Evolutionary conservation across 2,329 filamentous ascomycete genomes (phyloP), one percentile per base, ranked within the genome.

Genomic region (Monilinia vaccinii-corymbosi): DNA sequence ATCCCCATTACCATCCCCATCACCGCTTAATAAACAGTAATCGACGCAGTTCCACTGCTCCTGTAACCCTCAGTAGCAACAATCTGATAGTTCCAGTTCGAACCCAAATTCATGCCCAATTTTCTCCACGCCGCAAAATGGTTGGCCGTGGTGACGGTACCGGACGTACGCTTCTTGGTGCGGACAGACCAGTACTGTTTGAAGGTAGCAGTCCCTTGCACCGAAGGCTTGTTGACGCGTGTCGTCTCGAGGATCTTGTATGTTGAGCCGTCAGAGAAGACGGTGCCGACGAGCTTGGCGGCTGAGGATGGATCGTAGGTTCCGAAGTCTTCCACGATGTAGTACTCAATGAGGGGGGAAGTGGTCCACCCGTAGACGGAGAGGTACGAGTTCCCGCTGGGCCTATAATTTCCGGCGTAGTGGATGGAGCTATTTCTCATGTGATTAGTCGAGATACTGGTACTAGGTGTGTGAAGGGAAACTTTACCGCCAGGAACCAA

Each of bases 341-440:
- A 84, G 73, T 83, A 64, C 53, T 65, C 61, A 44, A 69, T 56
- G 34, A 69, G 61, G 8, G 66, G 66, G 32, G 34, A 56, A 23
- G 50, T 63, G 13, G 66, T 80, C 80, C 81, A 84, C 52, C 81
- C 81, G 67, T 84, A 84, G 21, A 84, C 70, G 23, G 80, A 72
- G n/a, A 85, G 75, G 69, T 83, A 83, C 21, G 68, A 68, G 71
- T 78, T 77, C 32, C 75, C 75, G 23, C 67, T 69, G 16, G 74
- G 71, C 38, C 64, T 71, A 70, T 73, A 79, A 47, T 68, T 71
- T 28, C 74, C 77, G 31, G 65, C 69, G 71, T 75, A 79, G 53
- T 65, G 75, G 62, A 79, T 76, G 48, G 66, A 66, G 48, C 75
- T 61, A 16, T 50, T 40, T 23, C n/a, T 45, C 10, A 5, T 32